Conservation (phyloP, 768 basidiomycete species). For the Udeniomyces megalosporus region DNA sequence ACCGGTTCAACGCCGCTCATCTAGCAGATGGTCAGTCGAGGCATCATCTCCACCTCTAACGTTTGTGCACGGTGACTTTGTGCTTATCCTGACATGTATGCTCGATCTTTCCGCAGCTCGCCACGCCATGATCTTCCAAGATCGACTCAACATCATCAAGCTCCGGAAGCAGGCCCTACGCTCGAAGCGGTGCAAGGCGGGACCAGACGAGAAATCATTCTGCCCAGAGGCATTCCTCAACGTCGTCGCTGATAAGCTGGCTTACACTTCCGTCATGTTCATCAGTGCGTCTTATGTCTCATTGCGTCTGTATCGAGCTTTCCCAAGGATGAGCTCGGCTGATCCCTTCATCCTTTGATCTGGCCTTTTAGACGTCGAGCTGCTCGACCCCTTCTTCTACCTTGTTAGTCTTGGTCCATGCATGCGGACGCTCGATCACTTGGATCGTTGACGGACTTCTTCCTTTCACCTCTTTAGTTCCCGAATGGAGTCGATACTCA, state of each 20-base stretch:
- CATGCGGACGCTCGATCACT: neutral
- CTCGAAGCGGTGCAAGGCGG: constrained; percentile 71
- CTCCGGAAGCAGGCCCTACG: constrained; percentile 71
- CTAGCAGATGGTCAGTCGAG: constrained; percentile 63
- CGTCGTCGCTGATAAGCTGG: constrained; percentile 90
- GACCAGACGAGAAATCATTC: constrained; percentile 72
- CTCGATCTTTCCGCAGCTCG: constrained; percentile 43
- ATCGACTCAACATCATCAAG: constrained; percentile 66
- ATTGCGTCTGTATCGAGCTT: neutral
- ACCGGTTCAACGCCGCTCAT: constrained; percentile 80
- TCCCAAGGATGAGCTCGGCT: too few relatives aligned
- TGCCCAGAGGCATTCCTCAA: constrained; percentile 96
- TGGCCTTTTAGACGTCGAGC: constrained; percentile 48
- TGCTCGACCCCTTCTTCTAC: constrained; percentile 96
- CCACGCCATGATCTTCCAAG: constrained; percentile 74
- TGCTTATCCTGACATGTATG: neutral
- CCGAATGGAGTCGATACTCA: constrained; percentile 93
- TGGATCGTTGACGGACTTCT: neutral
- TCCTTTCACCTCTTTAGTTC: constrained; percentile 41
- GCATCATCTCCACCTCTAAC: neutral
- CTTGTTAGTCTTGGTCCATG: neutral
- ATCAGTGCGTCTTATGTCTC: constrained; percentile 41
- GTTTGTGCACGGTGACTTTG: neutral
- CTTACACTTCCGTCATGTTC: constrained; percentile 91
- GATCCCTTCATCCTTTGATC: neutral